phyloP scores from a whole-genome alignment of 768 basidiomycete species.

The Glaciozyma antarctica region DNA sequence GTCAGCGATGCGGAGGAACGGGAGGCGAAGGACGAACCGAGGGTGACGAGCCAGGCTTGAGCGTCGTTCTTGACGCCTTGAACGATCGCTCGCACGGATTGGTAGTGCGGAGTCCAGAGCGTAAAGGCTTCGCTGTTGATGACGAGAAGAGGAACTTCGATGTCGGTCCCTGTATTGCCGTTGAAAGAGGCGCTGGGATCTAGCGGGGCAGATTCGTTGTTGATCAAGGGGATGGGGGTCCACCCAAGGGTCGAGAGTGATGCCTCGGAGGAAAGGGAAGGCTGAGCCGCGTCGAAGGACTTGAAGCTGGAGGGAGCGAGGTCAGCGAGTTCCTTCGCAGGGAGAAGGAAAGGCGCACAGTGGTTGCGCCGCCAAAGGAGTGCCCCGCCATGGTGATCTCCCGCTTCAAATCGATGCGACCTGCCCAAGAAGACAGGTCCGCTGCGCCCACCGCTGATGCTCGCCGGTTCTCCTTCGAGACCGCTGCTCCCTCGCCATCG shows the following conservation, averaged over 20 bases:
- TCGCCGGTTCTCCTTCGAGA: slow-evolving; percentile 44
- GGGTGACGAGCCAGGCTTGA: slow-evolving; percentile 13
- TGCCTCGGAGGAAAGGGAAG: slow-evolving; percentile 52
- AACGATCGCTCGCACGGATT: slow-evolving; percentile 10
- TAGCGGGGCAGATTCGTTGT: background rate
- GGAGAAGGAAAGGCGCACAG: slow-evolving; percentile 40
- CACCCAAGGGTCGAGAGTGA: slow-evolving; percentile 76
- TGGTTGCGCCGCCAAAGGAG: slow-evolving; percentile 51
- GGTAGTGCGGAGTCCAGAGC: slow-evolving; percentile 39
- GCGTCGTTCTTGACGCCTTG: slow-evolving; percentile 1
- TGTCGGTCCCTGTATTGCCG: background rate
- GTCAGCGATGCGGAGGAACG: too few species aligned
- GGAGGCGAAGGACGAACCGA: slow-evolving; percentile 7
- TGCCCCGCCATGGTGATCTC: slow-evolving; percentile 48
- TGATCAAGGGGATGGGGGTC: slow-evolving; percentile 47
- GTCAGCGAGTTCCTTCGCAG: slow-evolving; percentile 48
- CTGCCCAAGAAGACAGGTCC: slow-evolving; percentile 34
- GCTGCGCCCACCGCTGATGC: slow-evolving; percentile 43
- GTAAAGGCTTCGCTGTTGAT: slow-evolving; percentile 43
- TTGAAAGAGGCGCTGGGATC: background rate
- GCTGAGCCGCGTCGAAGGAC: slow-evolving; percentile 36
- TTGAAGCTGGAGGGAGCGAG: slow-evolving; percentile 41
- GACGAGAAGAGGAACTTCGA: slow-evolving; percentile 36
- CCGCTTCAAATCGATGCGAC: slow-evolving; percentile 33
- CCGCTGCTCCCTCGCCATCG: slow-evolving; percentile 38